Percentiles rank a stretch among this genome's conserved stretches.
phyloP scores from a whole-genome alignment of 2,329 filamentous ascomycete species.

The Penicillium sp. region DNA sequence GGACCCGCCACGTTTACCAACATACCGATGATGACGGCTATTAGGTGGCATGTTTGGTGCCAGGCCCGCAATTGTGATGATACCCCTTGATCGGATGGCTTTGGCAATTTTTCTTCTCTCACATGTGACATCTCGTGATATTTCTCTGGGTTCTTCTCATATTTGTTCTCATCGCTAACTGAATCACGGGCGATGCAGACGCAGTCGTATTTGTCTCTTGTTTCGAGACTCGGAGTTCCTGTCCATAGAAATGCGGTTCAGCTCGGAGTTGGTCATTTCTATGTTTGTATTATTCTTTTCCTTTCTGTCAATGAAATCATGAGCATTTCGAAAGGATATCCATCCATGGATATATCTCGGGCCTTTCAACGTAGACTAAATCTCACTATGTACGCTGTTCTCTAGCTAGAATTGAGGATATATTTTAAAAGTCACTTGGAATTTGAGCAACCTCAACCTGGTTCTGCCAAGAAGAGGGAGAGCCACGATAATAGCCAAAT shows the following conservation, averaged over 20 bases:
- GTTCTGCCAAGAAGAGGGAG: neutral
- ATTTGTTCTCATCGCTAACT: slow-evolving; percentile 24
- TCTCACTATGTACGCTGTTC: neutral
- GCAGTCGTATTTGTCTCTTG: slow-evolving; percentile 14
- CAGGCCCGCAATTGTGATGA: slow-evolving; percentile 3
- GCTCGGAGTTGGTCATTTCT: slow-evolving; percentile 15
- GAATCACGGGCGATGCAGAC: slow-evolving; percentile 22
- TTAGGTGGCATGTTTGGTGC: slow-evolving; percentile 15
- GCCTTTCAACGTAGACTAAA: neutral
- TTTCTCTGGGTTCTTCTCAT: slow-evolving; percentile 9
- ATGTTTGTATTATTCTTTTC: neutral
- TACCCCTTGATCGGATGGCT: slow-evolving; percentile 5
- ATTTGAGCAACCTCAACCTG: neutral
- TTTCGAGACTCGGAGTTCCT: slow-evolving; percentile 14
- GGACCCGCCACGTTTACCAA: slow-evolving; percentile 77
- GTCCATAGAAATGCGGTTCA: slow-evolving; percentile 13
- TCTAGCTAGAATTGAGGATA: neutral
- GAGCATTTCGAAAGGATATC: neutral
- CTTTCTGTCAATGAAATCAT: neutral
- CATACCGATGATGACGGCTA: slow-evolving; percentile 60
- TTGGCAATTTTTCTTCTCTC: slow-evolving; percentile 8
- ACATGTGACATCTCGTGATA: slow-evolving; percentile 10
- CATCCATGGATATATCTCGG: too few species aligned
- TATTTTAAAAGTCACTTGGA: neutral
- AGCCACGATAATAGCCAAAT: neutral